Conservation (phyloP, 2,329 filamentous ascomycete species). For the Fusarium hainanense region DNA sequence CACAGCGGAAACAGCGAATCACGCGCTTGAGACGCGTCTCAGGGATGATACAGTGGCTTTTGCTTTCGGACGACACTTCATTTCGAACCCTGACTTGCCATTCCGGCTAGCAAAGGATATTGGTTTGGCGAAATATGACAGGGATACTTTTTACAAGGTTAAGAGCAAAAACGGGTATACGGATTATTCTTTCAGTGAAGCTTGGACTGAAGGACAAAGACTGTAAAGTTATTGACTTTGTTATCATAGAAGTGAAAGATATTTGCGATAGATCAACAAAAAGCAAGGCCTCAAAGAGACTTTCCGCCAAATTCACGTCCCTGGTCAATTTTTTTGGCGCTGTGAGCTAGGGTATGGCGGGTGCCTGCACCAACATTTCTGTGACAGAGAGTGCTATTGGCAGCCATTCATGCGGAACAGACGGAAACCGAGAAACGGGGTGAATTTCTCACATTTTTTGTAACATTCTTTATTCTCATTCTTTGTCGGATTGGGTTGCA, state of each 20-base stretch:
- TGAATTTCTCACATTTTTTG: rapidly evolving
- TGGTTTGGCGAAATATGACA: slow-evolving; percentile 42
- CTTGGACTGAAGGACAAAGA: not conserved
- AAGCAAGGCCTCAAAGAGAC: not conserved
- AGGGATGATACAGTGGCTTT: slow-evolving; percentile 47
- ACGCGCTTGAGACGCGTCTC: slow-evolving; percentile 45
- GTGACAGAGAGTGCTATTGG: not conserved
- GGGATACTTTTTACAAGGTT: slow-evolving; percentile 45
- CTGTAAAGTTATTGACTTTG: no score
- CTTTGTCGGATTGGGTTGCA: not conserved
- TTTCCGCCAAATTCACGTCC: not conserved
- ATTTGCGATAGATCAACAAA: not conserved
- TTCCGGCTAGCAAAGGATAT: slow-evolving; percentile 38
- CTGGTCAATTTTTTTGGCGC: no score
- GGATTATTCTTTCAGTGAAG: slow-evolving; percentile 41
- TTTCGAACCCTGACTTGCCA: slow-evolving; percentile 43
- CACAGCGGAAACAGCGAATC: slow-evolving; percentile 39
- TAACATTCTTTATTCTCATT: not conserved
- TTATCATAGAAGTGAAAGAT: no score
- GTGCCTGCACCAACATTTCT: not conserved
- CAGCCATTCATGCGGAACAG: not conserved
- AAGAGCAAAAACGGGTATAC: slow-evolving; percentile 38
- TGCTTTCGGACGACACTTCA: slow-evolving; percentile 47
- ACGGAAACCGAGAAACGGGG: not conserved
- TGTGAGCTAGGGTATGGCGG: not conserved